Conservation (phyloP, 192 early-diverging fungal species). For the Coemansia sp. region DNA sequence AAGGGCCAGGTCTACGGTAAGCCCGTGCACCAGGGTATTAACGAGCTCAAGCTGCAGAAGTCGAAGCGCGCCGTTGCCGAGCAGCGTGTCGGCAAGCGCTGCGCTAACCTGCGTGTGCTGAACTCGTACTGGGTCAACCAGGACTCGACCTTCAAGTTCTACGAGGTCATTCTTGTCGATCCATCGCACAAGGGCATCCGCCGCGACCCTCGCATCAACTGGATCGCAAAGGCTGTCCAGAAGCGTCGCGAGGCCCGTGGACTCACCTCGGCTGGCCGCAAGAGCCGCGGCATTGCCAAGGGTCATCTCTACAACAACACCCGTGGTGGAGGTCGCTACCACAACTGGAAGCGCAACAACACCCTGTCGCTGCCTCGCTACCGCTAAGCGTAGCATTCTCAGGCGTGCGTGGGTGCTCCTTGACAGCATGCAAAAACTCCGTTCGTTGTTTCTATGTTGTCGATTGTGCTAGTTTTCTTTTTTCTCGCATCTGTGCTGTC, state of each 20-base stretch:
- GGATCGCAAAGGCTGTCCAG: conserved; percentile 97
- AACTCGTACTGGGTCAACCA: conserved; percentile 99
- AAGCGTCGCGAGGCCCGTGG: conserved; percentile 99
- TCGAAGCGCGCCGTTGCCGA: conserved; percentile 93
- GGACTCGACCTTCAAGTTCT: conserved; percentile 99
- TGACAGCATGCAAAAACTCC: background rate
- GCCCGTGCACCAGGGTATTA: conserved; percentile 97
- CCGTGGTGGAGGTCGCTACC: conserved; percentile 89
- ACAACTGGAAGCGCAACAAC: conserved; percentile 94
- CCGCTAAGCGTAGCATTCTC: conserved; percentile 64
- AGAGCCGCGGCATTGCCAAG: conserved; percentile 97
- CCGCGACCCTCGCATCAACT: conserved; percentile 98
- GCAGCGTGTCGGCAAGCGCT: conserved; percentile 97
- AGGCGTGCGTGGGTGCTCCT: conserved; percentile 5
- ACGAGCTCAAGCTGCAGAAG: conserved; percentile 98
- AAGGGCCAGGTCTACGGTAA: conserved; percentile 99
- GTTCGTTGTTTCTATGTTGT: background rate
- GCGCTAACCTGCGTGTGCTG: conserved; percentile 96
- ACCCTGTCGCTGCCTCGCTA: conserved; percentile 93
- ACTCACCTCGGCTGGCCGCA: conserved; percentile 95
- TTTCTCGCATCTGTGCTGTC: no score
- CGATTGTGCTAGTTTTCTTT: background rate
- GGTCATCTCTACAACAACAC: conserved; percentile 97
- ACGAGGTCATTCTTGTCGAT: conserved; percentile 98
- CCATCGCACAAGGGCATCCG: conserved; percentile 98